Conservation (phyloP, 2,329 filamentous ascomycete species). For the Botrytis porri region DNA sequence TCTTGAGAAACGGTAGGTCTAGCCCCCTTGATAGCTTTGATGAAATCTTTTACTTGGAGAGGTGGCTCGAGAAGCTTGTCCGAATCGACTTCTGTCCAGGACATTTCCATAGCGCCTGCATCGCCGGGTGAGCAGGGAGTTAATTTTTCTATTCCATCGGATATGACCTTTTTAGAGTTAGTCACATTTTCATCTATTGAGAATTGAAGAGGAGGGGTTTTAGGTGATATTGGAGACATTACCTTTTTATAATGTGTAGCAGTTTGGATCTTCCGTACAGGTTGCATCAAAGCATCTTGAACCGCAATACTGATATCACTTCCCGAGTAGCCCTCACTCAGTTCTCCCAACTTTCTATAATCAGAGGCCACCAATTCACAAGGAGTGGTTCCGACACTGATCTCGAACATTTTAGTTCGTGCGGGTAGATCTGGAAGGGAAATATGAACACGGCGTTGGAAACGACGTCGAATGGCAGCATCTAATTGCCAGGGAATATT, state of each 20-base stretch:
- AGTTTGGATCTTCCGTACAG: conserved; percentile 92
- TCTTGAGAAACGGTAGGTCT: conserved; percentile 86
- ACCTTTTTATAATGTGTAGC: conserved; percentile 98
- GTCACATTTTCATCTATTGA: background rate
- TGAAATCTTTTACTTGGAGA: conserved; percentile 85
- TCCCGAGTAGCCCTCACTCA: conserved; percentile 92
- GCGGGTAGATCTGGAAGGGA: conserved; percentile 84
- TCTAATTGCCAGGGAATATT: conserved; percentile 99
- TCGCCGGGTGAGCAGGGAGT: conserved; percentile 96
- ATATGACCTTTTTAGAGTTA: conserved; percentile 55
- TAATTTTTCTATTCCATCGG: conserved; percentile 64
- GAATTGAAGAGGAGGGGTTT: background rate
- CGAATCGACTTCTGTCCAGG: conserved; percentile 81
- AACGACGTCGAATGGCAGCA: conserved; percentile 89
- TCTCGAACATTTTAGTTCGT: conserved; percentile 76
- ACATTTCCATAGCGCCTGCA: conserved; percentile 82
- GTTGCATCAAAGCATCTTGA: conserved; percentile 95
- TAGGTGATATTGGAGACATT: conserved; percentile 26
- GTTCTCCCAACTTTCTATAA: conserved; percentile 72
- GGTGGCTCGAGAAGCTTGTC: conserved; percentile 84
- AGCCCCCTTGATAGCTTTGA: conserved; percentile 84
- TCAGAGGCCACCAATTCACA: conserved; percentile 77
- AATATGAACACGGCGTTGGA: conserved; percentile 95
- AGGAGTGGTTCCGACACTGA: conserved; percentile 89
- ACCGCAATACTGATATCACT: conserved; percentile 95